Evolutionary conservation across 2,329 filamentous ascomycete species (phyloP).

Genomic region (Colletotrichum salicis): DNA sequence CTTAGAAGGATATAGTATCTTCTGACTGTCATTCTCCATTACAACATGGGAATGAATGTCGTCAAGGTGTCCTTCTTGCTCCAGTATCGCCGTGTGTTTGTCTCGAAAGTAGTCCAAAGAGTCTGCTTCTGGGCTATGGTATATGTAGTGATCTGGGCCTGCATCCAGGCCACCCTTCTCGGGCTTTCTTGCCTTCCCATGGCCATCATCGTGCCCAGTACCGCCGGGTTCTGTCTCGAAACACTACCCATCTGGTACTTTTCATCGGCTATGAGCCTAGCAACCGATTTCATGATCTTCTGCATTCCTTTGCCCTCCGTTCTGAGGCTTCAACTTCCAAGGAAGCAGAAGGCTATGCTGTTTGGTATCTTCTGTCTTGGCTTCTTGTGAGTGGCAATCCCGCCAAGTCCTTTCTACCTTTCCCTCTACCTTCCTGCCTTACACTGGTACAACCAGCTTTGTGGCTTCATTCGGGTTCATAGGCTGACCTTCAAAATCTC

Average conservation of each 20-base stretch:
- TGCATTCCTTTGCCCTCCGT: slow-evolving; percentile 42
- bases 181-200: slow-evolving; percentile 43
- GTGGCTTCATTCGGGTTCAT: too few species aligned
- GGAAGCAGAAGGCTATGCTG: slow-evolving; percentile 42
- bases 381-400: slow-evolving; percentile 43
- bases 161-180: slow-evolving; percentile 41
- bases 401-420: not conserved
- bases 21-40: slow-evolving; percentile 41
- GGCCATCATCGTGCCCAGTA: slow-evolving; percentile 39
- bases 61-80: slow-evolving; percentile 46
- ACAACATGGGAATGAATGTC: slow-evolving; percentile 46
- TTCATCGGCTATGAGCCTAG: slow-evolving; percentile 42
- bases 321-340: slow-evolving; percentile 39
- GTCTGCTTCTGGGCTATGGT: slow-evolving; percentile 43
- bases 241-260: slow-evolving; percentile 46
- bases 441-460: too few species aligned
- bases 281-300: slow-evolving; percentile 43
- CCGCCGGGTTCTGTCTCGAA: slow-evolving; percentile 41
- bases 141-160: slow-evolving; percentile 42
- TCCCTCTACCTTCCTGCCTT: not conserved
- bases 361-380: slow-evolving; percentile 45
- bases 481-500: too few species aligned
- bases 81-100: slow-evolving; percentile 47
- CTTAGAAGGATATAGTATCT: slow-evolving; percentile 38
- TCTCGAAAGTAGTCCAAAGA: slow-evolving; percentile 35